Percentiles rank a stretch among this genome's conserved stretches.
Conservation (phyloP, 2,329 filamentous ascomycete species). For the Chaetomiaceae sp. region DNA sequence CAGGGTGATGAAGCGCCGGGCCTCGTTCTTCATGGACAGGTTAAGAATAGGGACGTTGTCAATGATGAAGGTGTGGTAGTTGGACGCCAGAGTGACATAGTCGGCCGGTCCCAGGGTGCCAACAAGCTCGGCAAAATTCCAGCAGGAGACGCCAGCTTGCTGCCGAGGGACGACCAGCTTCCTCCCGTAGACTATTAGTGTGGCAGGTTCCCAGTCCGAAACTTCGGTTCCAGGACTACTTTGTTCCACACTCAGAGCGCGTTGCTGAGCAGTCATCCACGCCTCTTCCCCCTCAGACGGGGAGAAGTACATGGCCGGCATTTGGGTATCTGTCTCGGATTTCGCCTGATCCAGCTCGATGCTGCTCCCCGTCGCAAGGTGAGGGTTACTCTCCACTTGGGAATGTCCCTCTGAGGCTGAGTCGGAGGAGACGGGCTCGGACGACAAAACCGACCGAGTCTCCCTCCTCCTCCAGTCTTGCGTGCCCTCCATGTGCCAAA, state of each 20-base stretch:
- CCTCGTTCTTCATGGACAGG: constrained; percentile 71
- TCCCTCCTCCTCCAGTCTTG: constrained; percentile 66
- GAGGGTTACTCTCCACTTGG: not conserved
- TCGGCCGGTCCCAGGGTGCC: constrained; percentile 70
- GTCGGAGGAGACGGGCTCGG: not conserved
- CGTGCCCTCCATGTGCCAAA: constrained; percentile 77
- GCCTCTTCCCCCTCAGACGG: constrained; percentile 23
- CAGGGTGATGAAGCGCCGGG: constrained; percentile 72
- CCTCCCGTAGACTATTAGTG: constrained; percentile 58
- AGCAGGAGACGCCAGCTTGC: constrained; percentile 54
- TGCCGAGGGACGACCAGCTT: constrained; percentile 55
- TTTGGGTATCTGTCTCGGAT: constrained; percentile 2
- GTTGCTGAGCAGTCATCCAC: constrained; percentile 25
- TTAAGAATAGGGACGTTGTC: constrained; percentile 65
- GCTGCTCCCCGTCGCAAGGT: not conserved
- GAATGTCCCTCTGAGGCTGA: not conserved
- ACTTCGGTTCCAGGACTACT: not conserved
- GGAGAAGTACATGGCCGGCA: constrained; percentile 27
- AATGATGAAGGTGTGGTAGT: constrained; percentile 73
- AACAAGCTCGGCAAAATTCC: constrained; percentile 67
- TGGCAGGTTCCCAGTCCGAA: constrained; percentile 39
- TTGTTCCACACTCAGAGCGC: not conserved
- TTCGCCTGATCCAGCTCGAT: constrained; percentile 23
- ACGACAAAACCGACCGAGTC: not conserved
- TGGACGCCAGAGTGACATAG: constrained; percentile 76